Evolutionary conservation across 2,329 filamentous ascomycete species (phyloP), one percentile per base, ranked within the genome.

Genomic region (Dactylellina parvicollis): DNA sequence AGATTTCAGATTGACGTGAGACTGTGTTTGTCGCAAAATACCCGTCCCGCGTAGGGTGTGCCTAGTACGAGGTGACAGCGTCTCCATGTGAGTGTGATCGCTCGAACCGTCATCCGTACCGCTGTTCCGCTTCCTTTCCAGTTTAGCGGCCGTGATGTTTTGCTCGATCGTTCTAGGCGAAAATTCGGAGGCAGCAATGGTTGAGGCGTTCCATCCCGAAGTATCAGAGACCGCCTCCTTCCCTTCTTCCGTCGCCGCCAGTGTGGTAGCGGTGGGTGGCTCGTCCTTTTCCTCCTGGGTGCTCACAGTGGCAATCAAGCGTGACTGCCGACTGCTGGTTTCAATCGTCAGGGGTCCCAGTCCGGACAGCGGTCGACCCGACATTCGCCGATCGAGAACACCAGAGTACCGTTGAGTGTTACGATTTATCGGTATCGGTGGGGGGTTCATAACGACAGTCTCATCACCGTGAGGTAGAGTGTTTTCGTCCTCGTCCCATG

Each of bases 1-100:
- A 44, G 69, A 73, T 42, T 73, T 73, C 28, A 73, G 22, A 26
- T 73, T 73, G n/a, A 73, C 69, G 40, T 73, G 69, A 28, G 69
- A 73, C 22, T 73, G 69, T 32, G 69, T 73, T n/a, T 73, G 69
- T 18, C 69, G 52, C 16, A 73, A 28, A 22, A 73, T 73, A 16
- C 69, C 69, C 10, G 69, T 73, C 28, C 69, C 69, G 24, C 69
- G 46, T 9, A 73, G 24, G 1, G 69, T 73, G 8, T 73, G 69
- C 14, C 69, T 50, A 8, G 69, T 73, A 30, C 61, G 50, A 7
- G 69, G 69, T 10, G 69, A 73, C 20, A 73, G 14, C 3, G 69
- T 73, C 46, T 73, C 69, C 26, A 73, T 66, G 22, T 73, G 69
- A 0, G 69, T 73, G 30, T 73, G 69, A 26, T 73, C 69, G 22